Evolutionary conservation across 768 basidiomycete genomes (phyloP).

Genomic region (Boletus rex-veris): DNA sequence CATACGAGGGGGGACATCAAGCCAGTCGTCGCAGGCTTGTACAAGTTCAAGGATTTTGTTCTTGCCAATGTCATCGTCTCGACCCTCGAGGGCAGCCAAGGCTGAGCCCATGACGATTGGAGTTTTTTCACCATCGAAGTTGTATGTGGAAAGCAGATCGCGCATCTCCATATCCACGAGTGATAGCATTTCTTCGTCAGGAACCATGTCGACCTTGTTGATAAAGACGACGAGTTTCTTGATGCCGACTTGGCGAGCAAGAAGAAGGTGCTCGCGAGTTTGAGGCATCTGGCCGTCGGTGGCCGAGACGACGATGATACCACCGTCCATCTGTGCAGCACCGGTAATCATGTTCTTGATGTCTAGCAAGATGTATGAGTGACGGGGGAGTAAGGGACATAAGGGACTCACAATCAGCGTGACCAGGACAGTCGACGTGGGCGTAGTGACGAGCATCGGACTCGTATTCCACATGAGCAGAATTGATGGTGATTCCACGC

Average conservation of each 20-base stretch:
- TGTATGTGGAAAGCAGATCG: slow-evolving; percentile 86
- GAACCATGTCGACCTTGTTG: slow-evolving; percentile 97
- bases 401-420: slow-evolving; percentile 77
- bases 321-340: slow-evolving; percentile 96
- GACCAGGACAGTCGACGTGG: slow-evolving; percentile 97
- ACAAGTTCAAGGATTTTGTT: slow-evolving; percentile 81
- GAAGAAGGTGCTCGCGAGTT: slow-evolving; percentile 95
- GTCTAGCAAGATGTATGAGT: slow-evolving; percentile 43
- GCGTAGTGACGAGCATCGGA: slow-evolving; percentile 88
- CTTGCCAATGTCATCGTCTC: slow-evolving; percentile 73
- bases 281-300: slow-evolving; percentile 99
- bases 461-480: slow-evolving; percentile 98
- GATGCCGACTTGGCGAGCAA: slow-evolving; percentile 97
- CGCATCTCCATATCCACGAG: slow-evolving; percentile 99
- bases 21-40: slow-evolving; percentile 87
- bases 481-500: slow-evolving; percentile 99
- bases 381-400: neutral
- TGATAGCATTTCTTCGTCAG: slow-evolving; percentile 97
- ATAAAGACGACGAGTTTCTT: slow-evolving; percentile 98
- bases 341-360: slow-evolving; percentile 99
- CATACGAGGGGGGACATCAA: slow-evolving; percentile 88
- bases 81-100: slow-evolving; percentile 88
- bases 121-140: slow-evolving; percentile 95
- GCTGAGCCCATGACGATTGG: slow-evolving; percentile 99
- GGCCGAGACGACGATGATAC: slow-evolving; percentile 95